phyloP scores from a whole-genome alignment of 495 filamentous ascomycete genomes.

The Penicillium soppii region DNA sequence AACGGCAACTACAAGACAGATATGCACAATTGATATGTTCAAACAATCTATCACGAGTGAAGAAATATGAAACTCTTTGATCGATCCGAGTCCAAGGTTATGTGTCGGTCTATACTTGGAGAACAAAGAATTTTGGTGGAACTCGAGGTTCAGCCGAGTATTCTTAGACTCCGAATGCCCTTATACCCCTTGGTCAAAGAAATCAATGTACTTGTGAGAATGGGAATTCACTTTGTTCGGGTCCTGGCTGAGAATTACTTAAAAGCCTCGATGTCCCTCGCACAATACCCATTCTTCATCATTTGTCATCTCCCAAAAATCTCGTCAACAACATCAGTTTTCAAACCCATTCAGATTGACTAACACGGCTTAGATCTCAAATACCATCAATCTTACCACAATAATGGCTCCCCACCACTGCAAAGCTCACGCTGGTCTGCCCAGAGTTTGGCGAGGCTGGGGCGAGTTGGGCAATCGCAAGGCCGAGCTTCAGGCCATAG shows the following conservation, averaged over 20 bases:
- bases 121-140: neutral
- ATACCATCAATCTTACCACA: neutral
- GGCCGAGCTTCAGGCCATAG: neutral
- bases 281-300: neutral
- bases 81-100: neutral
- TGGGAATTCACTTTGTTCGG: neutral
- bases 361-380: neutral
- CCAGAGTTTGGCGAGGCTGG: slow-evolving; percentile 1
- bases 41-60: neutral
- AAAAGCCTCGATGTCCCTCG: neutral
- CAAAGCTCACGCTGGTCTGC: neutral
- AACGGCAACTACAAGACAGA: too few species aligned
- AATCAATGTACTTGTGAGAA: neutral
- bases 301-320: neutral
- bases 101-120: neutral
- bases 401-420: neutral
- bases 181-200: neutral
- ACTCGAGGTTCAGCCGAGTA: neutral
- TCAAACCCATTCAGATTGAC: neutral
- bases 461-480: slow-evolving; percentile 3
- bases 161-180: neutral
- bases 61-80: neutral
- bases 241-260: too few species aligned
- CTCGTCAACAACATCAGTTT: neutral
- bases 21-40: neutral